These are phyloP conservation scores for Quercus robur DNA, from an alignment of 306 rosid genomes.

Conservation along the genomic window DNA sequence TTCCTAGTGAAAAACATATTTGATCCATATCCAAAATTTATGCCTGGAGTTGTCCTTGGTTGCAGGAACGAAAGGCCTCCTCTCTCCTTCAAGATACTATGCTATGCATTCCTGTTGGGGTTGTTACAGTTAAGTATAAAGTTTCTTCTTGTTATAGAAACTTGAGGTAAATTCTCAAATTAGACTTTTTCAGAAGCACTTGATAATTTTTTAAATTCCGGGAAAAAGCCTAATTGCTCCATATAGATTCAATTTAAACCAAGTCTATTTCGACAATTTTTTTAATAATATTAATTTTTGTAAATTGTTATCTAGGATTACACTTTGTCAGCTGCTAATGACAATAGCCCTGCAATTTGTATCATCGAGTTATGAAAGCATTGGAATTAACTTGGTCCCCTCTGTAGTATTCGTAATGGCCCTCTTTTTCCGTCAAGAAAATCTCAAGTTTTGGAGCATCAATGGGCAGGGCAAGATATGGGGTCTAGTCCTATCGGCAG, in stretches of 20 bases:
- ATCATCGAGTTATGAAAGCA: neutral
- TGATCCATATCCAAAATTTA: neutral
- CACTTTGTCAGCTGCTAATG: constrained; percentile 9
- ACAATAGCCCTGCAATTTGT: neutral
- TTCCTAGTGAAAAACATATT: neutral
- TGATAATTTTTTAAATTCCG: neutral
- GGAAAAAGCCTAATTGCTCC: neutral
- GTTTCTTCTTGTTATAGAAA: neutral
- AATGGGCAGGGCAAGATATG: constrained; percentile 5
- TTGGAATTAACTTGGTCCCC: constrained; percentile 14
- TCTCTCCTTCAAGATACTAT: constrained; percentile 2
- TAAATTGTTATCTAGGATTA: neutral
- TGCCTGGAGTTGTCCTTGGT: neutral
- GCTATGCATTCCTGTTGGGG: constrained; percentile 8
- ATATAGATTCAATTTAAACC: too few species aligned
- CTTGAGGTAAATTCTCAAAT: neutral
- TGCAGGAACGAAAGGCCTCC: constrained; percentile 15
- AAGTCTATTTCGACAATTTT: neutral
- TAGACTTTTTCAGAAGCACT: neutral
- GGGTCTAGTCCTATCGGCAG: neutral
- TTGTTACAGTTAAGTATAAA: neutral
- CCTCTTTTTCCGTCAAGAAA: constrained; percentile 5
- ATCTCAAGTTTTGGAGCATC: neutral
- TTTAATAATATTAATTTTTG: neutral
- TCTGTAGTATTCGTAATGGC: neutral